Base-by-base conservation (phyloP, 1,284 basidiomycete species). In the Leccinum angustisporum region DNA sequence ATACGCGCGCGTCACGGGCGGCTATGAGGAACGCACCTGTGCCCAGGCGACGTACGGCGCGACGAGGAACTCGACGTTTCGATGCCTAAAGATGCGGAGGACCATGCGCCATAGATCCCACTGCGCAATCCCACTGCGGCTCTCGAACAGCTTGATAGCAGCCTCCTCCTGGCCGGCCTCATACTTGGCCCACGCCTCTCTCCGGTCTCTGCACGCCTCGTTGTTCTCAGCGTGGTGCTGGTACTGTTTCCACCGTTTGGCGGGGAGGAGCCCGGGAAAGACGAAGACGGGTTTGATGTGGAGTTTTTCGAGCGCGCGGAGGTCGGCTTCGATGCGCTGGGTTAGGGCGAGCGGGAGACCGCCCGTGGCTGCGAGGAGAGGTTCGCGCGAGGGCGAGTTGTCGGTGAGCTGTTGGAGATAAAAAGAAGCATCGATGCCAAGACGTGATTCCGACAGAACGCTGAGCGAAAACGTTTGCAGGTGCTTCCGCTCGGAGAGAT, bases 261-360 rank as follows among this genome's bases (percentile, higher is more conserved):
- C 87, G 13, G 86, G 90, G 3, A 83, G 76, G 43, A 97, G 80
- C 14, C 97, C 97, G 50, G 93, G 87, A 77, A 99, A 97, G 56
- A 99, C 94, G 72, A 99, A 98, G 38, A 99, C 94, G 30, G 97
- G 97, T 75, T 97, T 98, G 82, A 99, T 97, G 66, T 86, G 89
- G 53, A 91, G 81, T 78, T 90, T 91, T 83, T 98, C 96, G 70
- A 98, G 87, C 9, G 86, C 82, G 56, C 95, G 91, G 56, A 99
- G 82, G 81, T 99, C 96, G 38, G 87, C 82, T 78, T 98, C 96
- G 75, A 99, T 95, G 64, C 93, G 89, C 66, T 85, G 82, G 11
- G 88, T 89, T 59, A 97, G 83, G 34, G 92, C 89, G 61, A 98
- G 84, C 2, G 96, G 96, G 7, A 95, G 83, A 38, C 97, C 97